Evolutionary conservation across 2,329 filamentous ascomycete species (phyloP), one percentile per base, ranked within the genome.

Genomic region (Cryphonectria radicalis): DNA sequence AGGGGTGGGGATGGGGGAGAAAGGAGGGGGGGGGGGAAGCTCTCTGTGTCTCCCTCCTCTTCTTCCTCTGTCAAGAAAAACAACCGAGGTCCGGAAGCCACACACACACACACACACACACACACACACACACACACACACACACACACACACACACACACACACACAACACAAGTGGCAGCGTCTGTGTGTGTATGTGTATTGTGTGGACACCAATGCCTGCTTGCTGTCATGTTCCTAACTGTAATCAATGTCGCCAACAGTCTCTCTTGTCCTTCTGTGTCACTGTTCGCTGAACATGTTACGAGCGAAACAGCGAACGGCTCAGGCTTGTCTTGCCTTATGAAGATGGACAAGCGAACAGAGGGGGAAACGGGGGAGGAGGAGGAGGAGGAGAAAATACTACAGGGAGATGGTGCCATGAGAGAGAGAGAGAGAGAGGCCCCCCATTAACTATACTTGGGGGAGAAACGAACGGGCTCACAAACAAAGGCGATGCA

Each of bases 251-350:
- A 37, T 17, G 57, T 35, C 57, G 57, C 57, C 32, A 60, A 7
- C 17, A 4, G 25, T 22, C 55, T 19, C 25, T 32, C 59, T 40
- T 22, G 32, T 62, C 59, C 35, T 32, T 35, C 59, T n/a, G 59
- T 62, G 22, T 40, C 59, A 62, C 59, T 40, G 19, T n/a, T n/a
- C n/a, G 59, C 59, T 40, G 59, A n/a, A 40, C 59, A 62, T 62
- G 59, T 62, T 62, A 62, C 59, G 59, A 62, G 59, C 35, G 59
- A 62, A n/a, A 62, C 17, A 62, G 59, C 59, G 59, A 40, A n/a
- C 59, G 59, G 40, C 59, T 62, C 32, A 62, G 32, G 59, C 35
- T 40, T 25, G 59, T 62, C 32, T 62, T 62, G 35, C 35, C 59
- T 17, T 40, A n/a, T 40, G 19, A 40, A n/a, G 32, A 35, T 14